Evolutionary conservation across 257 asterid genomes (phyloP), one percentile per base, ranked within the genome.

Genomic region (Sherardia arvensis): DNA sequence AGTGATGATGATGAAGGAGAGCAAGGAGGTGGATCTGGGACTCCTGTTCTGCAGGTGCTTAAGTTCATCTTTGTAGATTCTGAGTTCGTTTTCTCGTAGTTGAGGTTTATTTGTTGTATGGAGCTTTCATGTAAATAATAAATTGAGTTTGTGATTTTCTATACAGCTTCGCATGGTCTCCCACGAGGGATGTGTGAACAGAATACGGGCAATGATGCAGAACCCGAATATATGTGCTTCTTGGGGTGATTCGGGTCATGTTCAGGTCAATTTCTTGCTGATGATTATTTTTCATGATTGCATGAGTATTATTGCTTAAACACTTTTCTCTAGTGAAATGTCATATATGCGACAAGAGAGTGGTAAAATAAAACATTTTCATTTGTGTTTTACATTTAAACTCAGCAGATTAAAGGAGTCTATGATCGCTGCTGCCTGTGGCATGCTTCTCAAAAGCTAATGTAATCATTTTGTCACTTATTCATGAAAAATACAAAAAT

Each of bases 201-300:
- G 99, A 67, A 80, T 93, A 71, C 95, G 95, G 51, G 90, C 95
- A 38, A 93, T 90, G 97, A 74, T 78, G n/a, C 97, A 91, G 74
- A 78, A 80, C 62, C 86, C 94, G 34, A 88, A 93, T 74, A 90
- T 93, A 60, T 87, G 95, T 78, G 99, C 97, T 65, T 80, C 99
- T 4, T 93, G 99, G 99, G 79, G 83, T 36, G 99, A 84, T 67
- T 73, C 81, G 0, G 92, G 96, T 34, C 90, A 73, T 78, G 95
- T 93, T 74, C 96, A 90, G 96, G 97, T 90, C 78, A 69, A 61
- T 15, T 66, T 59, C 56, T 68, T 33, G 15, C 25, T 49, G 20
- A 26, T 38, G 54, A 47, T 26, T 58, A 58, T 54, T 67, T 58
- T 67, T 62, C 48, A 17, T 58, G 9, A 20, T 38, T 57, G 57